These are phyloP conservation scores for Pseudopyrenochaeta lycopersici DNA, from an alignment of 2,329 filamentous ascomycete species.

Conservation along the genomic window DNA sequence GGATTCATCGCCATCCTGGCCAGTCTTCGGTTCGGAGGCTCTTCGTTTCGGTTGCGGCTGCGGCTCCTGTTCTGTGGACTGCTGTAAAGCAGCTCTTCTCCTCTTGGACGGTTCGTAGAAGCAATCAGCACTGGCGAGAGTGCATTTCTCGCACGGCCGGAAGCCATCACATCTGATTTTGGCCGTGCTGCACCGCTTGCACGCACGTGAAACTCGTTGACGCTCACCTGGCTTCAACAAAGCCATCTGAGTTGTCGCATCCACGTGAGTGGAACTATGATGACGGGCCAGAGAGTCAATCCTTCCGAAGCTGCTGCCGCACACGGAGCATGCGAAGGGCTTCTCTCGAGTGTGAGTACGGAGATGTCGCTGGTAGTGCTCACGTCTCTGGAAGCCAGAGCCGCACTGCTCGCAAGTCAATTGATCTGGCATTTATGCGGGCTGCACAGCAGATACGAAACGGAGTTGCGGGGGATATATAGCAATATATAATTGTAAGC, in stretches of 20 bases:
- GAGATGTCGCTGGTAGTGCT: conserved; percentile 6
- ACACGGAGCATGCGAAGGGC: conserved; percentile 5
- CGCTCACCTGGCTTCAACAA: conserved; percentile 1
- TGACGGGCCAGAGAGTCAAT: neutral
- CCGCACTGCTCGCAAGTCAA: conserved; percentile 2
- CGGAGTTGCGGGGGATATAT: too few relatives aligned
- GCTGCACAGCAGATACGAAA: too few relatives aligned
- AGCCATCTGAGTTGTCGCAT: neutral
- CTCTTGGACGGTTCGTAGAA: neutral
- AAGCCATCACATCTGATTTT: conserved; percentile 9
- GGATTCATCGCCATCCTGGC: too few relatives aligned
- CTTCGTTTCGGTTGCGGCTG: neutral
- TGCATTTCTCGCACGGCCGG: neutral
- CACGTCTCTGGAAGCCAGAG: neutral
- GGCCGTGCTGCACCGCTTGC: conserved; percentile 7
- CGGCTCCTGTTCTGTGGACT: neutral
- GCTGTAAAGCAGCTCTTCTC: too few relatives aligned
- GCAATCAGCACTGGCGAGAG: neutral
- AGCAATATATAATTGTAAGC: too few relatives aligned
- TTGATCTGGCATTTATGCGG: too few relatives aligned
- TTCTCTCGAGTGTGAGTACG: conserved; percentile 2
- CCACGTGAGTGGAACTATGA: neutral
- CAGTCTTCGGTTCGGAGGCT: too few relatives aligned
- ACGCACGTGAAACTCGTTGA: conserved; percentile 4
- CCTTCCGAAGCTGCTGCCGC: neutral